Percentiles rank a stretch among this genome's conserved stretches.
phyloP scores from a whole-genome alignment of 2,329 filamentous ascomycete genomes.

The Metarhizium anisopliae region DNA sequence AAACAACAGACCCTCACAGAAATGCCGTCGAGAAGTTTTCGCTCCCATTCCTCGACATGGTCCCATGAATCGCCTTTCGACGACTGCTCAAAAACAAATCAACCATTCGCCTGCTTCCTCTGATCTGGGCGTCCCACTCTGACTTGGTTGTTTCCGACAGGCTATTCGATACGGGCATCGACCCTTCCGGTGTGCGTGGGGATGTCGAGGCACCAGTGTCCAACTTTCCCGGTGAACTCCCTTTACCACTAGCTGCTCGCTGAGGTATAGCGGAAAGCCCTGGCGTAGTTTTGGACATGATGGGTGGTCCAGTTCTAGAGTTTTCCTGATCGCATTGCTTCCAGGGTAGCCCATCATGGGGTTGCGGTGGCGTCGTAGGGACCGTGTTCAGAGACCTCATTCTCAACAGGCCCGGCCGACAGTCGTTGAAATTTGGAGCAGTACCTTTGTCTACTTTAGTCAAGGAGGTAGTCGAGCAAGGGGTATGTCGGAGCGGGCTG shows the following conservation, averaged over 20 bases:
- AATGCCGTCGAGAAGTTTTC: conserved; percentile 22
- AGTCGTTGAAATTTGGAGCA: background rate
- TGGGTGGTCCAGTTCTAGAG: conserved; percentile 9
- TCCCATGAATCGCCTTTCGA: conserved; percentile 30
- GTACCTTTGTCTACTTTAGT: background rate
- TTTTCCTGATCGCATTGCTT: conserved; percentile 15
- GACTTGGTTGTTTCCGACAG: conserved; percentile 1
- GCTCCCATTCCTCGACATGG: conserved; percentile 13
- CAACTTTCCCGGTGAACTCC: conserved; percentile 11
- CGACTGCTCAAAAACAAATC: conserved; percentile 44
- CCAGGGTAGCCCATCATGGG: conserved; percentile 11
- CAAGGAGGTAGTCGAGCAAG: background rate
- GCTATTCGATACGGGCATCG: background rate
- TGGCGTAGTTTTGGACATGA: conserved; percentile 21
- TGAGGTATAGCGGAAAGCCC: conserved; percentile 13
- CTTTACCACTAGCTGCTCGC: conserved; percentile 12
- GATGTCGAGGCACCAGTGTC: background rate
- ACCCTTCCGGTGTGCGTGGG: conserved; percentile 2
- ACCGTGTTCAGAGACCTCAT: conserved; percentile 19
- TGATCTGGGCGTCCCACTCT: conserved; percentile 22
- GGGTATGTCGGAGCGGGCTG: conserved; percentile 1
- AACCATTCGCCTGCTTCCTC: conserved; percentile 43
- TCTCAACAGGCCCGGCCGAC: conserved; percentile 7
- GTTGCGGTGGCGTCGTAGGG: conserved; percentile 6
- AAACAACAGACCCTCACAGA: conserved; percentile 13